Conservation (phyloP, 352 stramenopile genomes). For the Phytophthora colocasiae region DNA sequence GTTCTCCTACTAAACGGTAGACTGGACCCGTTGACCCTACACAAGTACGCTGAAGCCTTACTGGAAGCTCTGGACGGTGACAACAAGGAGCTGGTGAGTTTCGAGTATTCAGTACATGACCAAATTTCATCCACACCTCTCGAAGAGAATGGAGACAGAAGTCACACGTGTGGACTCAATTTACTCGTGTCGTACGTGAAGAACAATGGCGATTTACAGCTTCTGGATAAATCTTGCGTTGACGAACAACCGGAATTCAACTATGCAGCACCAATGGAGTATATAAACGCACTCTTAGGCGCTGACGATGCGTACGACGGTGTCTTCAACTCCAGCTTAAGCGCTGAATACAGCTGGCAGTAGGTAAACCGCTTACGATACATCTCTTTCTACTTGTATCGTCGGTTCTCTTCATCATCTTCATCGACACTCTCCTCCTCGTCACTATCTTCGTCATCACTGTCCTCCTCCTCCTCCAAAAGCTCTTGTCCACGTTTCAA, state of each 20-base stretch:
- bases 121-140: conserved; percentile 42
- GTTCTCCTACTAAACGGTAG: conserved; percentile 56
- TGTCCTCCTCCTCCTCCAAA: conserved; percentile 20
- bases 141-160: conserved; percentile 17
- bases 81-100: conserved; percentile 49
- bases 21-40: conserved; percentile 48
- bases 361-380: too few relatives aligned
- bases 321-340: conserved; percentile 23
- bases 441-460: conserved; percentile 9
- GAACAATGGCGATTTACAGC: conserved; percentile 33
- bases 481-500: conserved; percentile 22
- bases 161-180: conserved; percentile 44
- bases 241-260: conserved; percentile 27
- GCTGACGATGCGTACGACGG: conserved; percentile 47
- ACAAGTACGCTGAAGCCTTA: conserved; percentile 53
- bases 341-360: neutral
- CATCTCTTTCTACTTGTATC: conserved; percentile 3
- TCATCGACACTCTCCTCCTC: conserved; percentile 16
- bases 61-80: conserved; percentile 33
- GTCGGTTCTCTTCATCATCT: conserved; percentile 1
- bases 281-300: conserved; percentile 23
- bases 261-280: conserved; percentile 18
- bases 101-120: conserved; percentile 49
- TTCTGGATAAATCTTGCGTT: conserved; percentile 50
- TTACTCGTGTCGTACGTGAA: conserved; percentile 51